A percentile compares a stretch with the other conserved stretches of the same genome.
These are phyloP conservation scores for Anthracocystis walkeri DNA, from an alignment of 1,284 basidiomycete genomes.

Conservation along the genomic window DNA sequence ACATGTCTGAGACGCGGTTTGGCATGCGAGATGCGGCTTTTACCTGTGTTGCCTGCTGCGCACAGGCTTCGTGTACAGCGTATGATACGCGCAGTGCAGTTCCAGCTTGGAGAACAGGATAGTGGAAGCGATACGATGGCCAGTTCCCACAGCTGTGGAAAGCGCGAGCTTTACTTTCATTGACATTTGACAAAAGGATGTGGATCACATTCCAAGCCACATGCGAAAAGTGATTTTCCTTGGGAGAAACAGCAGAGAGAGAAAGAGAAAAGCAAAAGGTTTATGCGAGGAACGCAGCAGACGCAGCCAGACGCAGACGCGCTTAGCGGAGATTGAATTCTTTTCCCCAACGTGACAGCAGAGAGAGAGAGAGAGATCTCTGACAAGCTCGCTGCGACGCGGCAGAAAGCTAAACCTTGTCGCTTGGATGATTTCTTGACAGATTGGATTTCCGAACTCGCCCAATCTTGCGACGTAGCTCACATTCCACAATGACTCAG, in stretches of 20 bases:
- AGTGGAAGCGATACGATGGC: not conserved
- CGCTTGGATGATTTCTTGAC: not conserved
- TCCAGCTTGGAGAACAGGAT: not conserved
- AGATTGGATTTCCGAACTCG: conserved; percentile 1
- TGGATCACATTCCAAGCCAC: conserved; percentile 40
- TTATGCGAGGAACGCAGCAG: conserved; percentile 7
- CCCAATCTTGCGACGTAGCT: conserved; percentile 18
- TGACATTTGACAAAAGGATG: not conserved
- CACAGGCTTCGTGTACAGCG: not conserved
- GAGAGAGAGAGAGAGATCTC: not conserved
- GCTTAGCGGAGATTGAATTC: conserved; percentile 8
- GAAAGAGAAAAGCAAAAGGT: not conserved
- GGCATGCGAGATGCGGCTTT: conserved; percentile 13
- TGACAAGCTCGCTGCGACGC: no score
- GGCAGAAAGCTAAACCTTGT: no score
- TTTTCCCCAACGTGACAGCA: not conserved
- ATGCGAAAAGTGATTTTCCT: not conserved
- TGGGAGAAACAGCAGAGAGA: not conserved
- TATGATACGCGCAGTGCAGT: conserved; percentile 1
- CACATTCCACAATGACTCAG: conserved; percentile 27
- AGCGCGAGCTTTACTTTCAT: not conserved
- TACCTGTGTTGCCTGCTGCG: no score
- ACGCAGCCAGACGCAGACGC: not conserved
- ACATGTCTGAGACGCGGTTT: conserved; percentile 32
- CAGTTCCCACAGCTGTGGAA: not conserved